Base-by-base conservation (phyloP, 805 yeast species). In the Zygoascus bituminiphila region DNA sequence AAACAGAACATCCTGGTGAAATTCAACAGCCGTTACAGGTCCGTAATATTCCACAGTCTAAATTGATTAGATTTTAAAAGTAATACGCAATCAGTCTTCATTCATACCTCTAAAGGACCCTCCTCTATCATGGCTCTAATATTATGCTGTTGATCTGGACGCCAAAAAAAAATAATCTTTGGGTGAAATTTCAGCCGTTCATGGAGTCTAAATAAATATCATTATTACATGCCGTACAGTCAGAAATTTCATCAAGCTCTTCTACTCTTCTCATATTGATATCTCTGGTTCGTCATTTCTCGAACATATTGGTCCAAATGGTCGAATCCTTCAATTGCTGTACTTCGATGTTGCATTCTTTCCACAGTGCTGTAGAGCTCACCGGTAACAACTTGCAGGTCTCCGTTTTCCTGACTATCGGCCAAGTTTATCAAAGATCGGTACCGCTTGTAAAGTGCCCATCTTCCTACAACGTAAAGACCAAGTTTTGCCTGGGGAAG, bases 11-110 rank as follows among this genome's bases (percentile, higher is more conserved):
- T 64, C 65, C 2, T 70, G 60, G 4, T 50, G 51, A 53, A 75
- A 73, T 54, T 71, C 74, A 33, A 85, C 68, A 2, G 84, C 76
- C 2, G 93, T 78, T 0, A 85, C 78, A 0, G 96, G 93, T 1
- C 94, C 56, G 45, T 48, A 50, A 49, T 58, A 57, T 6, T 42
- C 43, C 29, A 50, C 17, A 10, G 48, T 20, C 54, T 51, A 39
- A 20, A 12, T 21, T 4, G 10, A 6, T 29, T 29, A 29, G 33
- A 6, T 12, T 4, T 4, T 29, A 29, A 12, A 4, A 12, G 10
- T 29, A 12, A 29, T 2, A 29, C 9, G 33, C 8, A 29, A 12
- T 12, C n/a, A 12, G n/a, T 29, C n/a, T 29, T 6, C n/a, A 29
- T 29, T 12, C 7, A 12, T 29, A 29, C 33, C 33, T 29, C n/a